Evolutionary conservation across 495 filamentous ascomycete species (phyloP).

Genomic region (Parathielavia hyrcaniae): DNA sequence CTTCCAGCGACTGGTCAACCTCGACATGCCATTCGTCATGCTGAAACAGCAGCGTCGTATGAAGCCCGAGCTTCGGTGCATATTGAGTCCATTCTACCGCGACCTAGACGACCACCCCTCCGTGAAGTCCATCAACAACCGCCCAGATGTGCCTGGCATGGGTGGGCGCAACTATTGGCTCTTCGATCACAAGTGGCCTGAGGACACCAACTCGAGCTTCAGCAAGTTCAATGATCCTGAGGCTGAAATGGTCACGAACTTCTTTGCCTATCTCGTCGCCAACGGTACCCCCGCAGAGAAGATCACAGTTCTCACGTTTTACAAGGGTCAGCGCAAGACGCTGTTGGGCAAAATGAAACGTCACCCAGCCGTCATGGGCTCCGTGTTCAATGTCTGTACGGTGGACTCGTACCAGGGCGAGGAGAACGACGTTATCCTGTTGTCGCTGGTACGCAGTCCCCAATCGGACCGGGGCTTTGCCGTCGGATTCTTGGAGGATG

Average conservation of each 20-base stretch:
- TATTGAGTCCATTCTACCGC: conserved; percentile 61
- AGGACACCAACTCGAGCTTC: conserved; percentile 56
- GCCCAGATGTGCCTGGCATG: conserved; percentile 72
- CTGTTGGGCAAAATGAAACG: conserved; percentile 50
- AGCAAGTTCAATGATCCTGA: conserved; percentile 71
- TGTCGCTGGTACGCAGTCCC: conserved; percentile 74
- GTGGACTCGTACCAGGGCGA: conserved; percentile 95
- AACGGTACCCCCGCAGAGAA: conserved; percentile 54
- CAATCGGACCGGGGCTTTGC: conserved; percentile 20
- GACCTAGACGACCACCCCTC: conserved; percentile 61
- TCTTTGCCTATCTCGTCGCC: conserved; percentile 63
- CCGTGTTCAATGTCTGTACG: conserved; percentile 62
- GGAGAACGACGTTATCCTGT: conserved; percentile 79
- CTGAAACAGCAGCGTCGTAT: conserved; percentile 66
- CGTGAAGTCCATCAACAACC: conserved; percentile 45
- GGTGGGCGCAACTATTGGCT: conserved; percentile 60
- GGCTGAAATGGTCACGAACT: conserved; percentile 67
- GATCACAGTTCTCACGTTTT: conserved; percentile 87
- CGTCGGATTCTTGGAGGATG: conserved; percentile 66
- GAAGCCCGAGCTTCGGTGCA: conserved; percentile 57
- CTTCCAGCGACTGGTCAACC: conserved; percentile 61
- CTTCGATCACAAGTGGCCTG: conserved; percentile 65
- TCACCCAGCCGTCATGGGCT: conserved; percentile 45
- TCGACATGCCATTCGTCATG: conserved; percentile 57
- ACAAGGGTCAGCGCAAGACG: conserved; percentile 74